Evolutionary conservation across 73 alveolate genomes (phyloP).

Genomic region (Stentor roeselii): DNA sequence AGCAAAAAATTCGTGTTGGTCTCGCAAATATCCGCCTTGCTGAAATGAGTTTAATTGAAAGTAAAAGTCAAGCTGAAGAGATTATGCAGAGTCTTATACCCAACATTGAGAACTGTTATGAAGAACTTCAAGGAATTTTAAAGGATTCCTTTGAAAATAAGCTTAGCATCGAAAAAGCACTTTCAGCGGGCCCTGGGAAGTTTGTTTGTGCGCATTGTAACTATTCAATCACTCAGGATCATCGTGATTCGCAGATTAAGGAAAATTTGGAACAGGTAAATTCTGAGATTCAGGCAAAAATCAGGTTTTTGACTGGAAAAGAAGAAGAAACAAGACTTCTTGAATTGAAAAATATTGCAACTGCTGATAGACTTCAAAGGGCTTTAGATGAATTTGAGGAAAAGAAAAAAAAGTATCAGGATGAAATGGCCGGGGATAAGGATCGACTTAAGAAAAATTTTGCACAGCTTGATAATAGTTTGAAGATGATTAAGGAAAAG

Average conservation of each 20-base stretch:
- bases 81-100: background rate
- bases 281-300: background rate
- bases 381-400: background rate
- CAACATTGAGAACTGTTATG: background rate
- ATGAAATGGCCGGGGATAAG: background rate
- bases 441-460: slow-evolving; percentile 29
- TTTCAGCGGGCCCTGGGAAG: background rate
- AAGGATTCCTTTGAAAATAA: background rate
- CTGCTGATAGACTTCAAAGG: background rate
- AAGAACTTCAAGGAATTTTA: background rate
- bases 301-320: background rate
- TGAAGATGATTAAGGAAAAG: background rate
- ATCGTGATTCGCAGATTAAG: background rate
- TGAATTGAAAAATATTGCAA: too few relatives aligned
- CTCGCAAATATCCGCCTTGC: background rate
- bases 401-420: background rate
- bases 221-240: too few relatives aligned
- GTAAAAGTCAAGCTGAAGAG: background rate
- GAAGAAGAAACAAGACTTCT: background rate
- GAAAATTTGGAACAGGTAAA: too few relatives aligned
- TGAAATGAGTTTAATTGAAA: background rate
- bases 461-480: background rate
- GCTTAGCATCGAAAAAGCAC: background rate
- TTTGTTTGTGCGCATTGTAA: too few relatives aligned
- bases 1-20: background rate